A percentile compares a stretch with the other conserved stretches of the same genome.
Conservation (phyloP, 306 rosid genomes). For the Trifolium dubium region DNA sequence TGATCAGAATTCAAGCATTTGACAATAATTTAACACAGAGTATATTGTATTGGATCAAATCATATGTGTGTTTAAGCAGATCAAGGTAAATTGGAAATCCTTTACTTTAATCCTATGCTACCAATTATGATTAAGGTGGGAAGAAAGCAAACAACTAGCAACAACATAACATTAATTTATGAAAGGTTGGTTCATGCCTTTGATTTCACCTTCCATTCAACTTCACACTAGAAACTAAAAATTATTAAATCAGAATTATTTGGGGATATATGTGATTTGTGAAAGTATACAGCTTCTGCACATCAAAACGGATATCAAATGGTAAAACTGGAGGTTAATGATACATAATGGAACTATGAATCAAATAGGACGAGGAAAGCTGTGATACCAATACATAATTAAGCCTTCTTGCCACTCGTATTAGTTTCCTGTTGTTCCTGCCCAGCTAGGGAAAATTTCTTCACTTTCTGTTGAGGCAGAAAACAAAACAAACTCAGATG, state of each 20-base stretch:
- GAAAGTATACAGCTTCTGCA: slow-evolving; percentile 28
- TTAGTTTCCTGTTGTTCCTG: slow-evolving; percentile 58
- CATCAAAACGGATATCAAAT: slow-evolving; percentile 22
- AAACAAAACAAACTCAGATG: slow-evolving; percentile 20
- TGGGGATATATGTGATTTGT: slow-evolving; percentile 1
- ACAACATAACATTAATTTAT: background rate
- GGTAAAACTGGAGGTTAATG: background rate
- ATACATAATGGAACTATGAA: slow-evolving; percentile 2
- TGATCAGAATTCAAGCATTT: background rate
- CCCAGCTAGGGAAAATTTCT: slow-evolving; percentile 73
- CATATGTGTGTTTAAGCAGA: slow-evolving; percentile 10
- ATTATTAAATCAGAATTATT: slow-evolving; percentile 12
- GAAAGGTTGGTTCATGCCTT: slow-evolving; percentile 16
- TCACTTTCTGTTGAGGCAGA: slow-evolving; percentile 75
- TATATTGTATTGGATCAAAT: slow-evolving; percentile 17
- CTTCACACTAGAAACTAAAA: slow-evolving; percentile 12
- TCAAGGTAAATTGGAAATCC: slow-evolving; percentile 4
- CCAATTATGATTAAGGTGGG: background rate
- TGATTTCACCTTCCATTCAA: slow-evolving; percentile 21
- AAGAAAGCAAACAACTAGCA: slow-evolving; percentile 8
- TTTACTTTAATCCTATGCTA: background rate
- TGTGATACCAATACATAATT: slow-evolving; percentile 37
- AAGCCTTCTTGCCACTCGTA: slow-evolving; percentile 52
- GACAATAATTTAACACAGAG: background rate
- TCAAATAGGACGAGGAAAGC: background rate